Percentiles rank a stretch among this genome's conserved stretches.
These are phyloP conservation scores for Fistulifera solaris DNA, from an alignment of 108 stramenopile genomes.

Conservation along the genomic window DNA sequence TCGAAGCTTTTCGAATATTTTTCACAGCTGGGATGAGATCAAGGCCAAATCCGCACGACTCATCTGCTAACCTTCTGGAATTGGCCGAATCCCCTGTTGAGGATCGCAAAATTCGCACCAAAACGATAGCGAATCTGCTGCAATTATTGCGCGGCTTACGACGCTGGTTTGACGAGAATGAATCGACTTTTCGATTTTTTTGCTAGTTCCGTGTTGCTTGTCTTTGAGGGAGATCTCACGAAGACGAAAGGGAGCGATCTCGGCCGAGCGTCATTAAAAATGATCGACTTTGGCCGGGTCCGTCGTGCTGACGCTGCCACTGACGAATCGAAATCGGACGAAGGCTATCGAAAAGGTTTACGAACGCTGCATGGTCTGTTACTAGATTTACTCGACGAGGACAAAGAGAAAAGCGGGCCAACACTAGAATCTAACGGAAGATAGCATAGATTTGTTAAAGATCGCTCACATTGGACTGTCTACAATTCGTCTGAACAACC, in stretches of 20 bases:
- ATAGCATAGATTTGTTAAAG: too few relatives aligned
- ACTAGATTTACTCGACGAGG: conserved; percentile 30
- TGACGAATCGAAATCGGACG: conserved; percentile 22
- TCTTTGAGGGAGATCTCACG: conserved; percentile 55
- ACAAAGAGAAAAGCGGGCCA: neutral
- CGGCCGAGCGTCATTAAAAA: conserved; percentile 38
- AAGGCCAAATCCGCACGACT: neutral
- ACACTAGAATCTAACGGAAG: too few relatives aligned
- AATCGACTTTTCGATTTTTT: conserved; percentile 37
- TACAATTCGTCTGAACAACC: neutral
- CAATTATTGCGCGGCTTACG: conserved; percentile 28
- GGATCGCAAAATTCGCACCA: conserved; percentile 12
- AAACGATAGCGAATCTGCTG: conserved; percentile 29
- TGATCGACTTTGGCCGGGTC: conserved; percentile 81
- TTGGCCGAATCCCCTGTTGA: neutral
- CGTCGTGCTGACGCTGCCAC: conserved; percentile 46
- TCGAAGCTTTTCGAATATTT: conserved; percentile 42
- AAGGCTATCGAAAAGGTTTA: conserved; percentile 46
- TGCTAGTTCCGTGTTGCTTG: conserved; percentile 69
- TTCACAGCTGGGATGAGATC: conserved; percentile 22
- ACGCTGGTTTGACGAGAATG: conserved; percentile 57
- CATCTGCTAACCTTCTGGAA: neutral
- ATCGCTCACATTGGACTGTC: too few relatives aligned
- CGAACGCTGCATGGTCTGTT: conserved; percentile 31
- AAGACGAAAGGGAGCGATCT: neutral